Conservation (phyloP, 768 basidiomycete species). For the Calocybe cyanea region DNA sequence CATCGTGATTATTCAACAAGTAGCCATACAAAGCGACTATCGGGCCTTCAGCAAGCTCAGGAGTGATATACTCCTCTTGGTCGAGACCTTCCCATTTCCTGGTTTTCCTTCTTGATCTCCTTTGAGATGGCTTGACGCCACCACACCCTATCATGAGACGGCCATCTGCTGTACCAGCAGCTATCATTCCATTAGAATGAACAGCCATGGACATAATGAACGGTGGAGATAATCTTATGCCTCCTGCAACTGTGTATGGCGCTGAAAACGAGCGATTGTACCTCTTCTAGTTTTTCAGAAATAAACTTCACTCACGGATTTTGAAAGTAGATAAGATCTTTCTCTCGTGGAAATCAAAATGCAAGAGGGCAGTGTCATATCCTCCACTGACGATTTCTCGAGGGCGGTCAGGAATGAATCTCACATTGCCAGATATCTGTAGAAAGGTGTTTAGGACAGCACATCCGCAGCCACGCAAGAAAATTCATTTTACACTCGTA, state of each 20-base stretch:
- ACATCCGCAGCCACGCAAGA: too few relatives aligned
- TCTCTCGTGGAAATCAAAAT: constrained; percentile 61
- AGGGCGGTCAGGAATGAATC: constrained; percentile 68
- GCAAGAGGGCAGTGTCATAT: constrained; percentile 65
- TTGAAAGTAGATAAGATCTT: constrained; percentile 54
- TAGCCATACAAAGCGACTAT: constrained; percentile 61
- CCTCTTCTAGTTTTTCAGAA: too few relatives aligned
- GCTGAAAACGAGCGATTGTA: constrained; percentile 25
- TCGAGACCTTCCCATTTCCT: constrained; percentile 74
- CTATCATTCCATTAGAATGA: constrained; percentile 55
- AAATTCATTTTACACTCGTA: constrained; percentile 45
- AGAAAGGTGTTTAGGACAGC: too few relatives aligned
- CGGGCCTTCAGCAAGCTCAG: constrained; percentile 67
- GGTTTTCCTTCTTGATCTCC: constrained; percentile 36
- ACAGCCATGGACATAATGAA: constrained; percentile 66
- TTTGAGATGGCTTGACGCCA: constrained; percentile 46
- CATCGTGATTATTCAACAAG: not conserved
- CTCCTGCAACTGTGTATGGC: constrained; percentile 34
- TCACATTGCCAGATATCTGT: constrained; percentile 68
- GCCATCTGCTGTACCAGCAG: constrained; percentile 75
- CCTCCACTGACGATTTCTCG: constrained; percentile 75
- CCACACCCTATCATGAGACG: constrained; percentile 66
- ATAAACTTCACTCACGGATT: constrained; percentile 56
- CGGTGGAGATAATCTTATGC: constrained; percentile 66
- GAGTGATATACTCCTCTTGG: constrained; percentile 37